Base-by-base conservation (phyloP, 2,329 filamentous ascomycete genomes). In the Xylariaceae sp. region DNA sequence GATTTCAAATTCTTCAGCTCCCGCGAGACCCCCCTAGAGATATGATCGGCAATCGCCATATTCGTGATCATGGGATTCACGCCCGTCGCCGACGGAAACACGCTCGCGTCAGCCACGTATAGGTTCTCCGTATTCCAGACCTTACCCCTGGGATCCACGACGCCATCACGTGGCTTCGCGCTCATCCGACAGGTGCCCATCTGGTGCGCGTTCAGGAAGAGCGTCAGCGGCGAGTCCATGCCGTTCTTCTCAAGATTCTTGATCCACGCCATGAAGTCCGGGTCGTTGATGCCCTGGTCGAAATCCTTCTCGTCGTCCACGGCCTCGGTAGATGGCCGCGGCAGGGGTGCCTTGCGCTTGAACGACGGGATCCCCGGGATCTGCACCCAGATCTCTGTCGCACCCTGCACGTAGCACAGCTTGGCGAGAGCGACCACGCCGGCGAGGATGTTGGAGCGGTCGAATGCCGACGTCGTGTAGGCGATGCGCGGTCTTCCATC, bases 31-130 rank as follows among this genome's bases (percentile, higher is more conserved):
- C 80, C 79, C 67, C 80, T 76, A 2, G 83, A 83, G 62, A 89
- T 86, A 74, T 82, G 83, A 69, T 89, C 84, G 53, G 84, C 79
- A 67, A 89, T 81, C 1, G 84, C 83, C 89, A 92, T 90, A 59
- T 78, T 81, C 10, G 88, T 91, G 49, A 92, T 77, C 89, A 93
- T 92, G 10, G 89, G 89, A 71, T 92, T 92, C 35, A 92, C 88
- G 1, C 89, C 89, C 70, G 85, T 90, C 9, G 88, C 88, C 58
- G 82, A 87, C 1, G 88, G 89, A 62, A 92, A 88, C 9, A 90
- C 85, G 71, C 87, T 90, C 50, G 88, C 84, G 72, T 93, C 89
- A 8, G 86, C 84, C 15, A 92, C 83, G 69, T 85, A 90, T 66
- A 92, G 69, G 0, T 81, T 82, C 66, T 85, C 75, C 0, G 77